These are phyloP conservation scores for Fusarium napiforme DNA, from an alignment of 2,329 filamentous ascomycete species.

Conservation along the genomic window DNA sequence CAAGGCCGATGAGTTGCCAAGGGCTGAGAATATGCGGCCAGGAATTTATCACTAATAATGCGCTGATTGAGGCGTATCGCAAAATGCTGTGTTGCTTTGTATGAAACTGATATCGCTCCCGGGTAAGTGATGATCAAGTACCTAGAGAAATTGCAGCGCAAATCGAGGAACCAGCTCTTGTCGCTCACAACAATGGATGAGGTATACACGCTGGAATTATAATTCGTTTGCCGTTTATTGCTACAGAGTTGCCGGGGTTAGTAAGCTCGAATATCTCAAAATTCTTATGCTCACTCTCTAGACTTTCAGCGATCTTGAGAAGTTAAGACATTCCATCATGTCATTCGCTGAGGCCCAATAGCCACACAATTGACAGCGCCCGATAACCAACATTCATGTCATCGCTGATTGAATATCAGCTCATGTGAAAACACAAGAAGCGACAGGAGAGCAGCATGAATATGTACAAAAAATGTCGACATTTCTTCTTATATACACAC, in stretches of 20 bases:
- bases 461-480: background rate
- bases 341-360: background rate
- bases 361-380: too few relatives aligned
- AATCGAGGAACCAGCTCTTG: background rate
- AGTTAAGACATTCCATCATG: background rate
- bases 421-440: background rate
- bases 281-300: background rate
- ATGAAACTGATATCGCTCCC: background rate
- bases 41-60: background rate
- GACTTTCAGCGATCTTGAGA: background rate
- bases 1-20: background rate
- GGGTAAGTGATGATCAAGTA: background rate
- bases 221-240: background rate
- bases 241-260: background rate
- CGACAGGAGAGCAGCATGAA: background rate
- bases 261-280: background rate
- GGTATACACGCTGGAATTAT: background rate
- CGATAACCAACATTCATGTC: background rate
- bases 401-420: background rate
- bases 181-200: background rate
- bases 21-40: background rate
- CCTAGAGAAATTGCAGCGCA: background rate
- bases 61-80: background rate
- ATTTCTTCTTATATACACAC: background rate
- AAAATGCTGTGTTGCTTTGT: background rate